Percentiles rank a stretch among this genome's conserved stretches.
Conservation (phyloP, 495 filamentous ascomycete species). For the Podospora didyma region DNA sequence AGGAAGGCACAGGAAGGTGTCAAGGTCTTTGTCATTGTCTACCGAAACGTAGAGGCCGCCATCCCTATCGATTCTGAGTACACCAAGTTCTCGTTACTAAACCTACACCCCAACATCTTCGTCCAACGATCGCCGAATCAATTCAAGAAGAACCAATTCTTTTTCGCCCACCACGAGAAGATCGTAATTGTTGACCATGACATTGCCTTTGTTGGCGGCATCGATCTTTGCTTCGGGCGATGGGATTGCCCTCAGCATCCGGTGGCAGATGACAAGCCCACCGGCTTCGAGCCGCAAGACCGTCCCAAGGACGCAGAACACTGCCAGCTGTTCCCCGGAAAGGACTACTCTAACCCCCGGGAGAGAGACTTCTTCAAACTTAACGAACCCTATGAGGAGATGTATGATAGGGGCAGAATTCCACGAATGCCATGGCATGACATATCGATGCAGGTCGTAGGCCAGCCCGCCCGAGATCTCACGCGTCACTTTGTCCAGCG, state of each 20-base stretch:
- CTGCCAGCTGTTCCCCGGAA: constrained; percentile 95
- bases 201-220: constrained; percentile 91
- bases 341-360: constrained; percentile 96
- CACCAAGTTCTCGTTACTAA: constrained; percentile 94
- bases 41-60: constrained; percentile 95
- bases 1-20: constrained; percentile 91
- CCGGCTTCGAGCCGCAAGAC: constrained; percentile 75
- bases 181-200: constrained; percentile 94
- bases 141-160: constrained; percentile 98
- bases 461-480: constrained; percentile 90
- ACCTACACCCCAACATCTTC: constrained; percentile 93
- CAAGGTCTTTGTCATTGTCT: constrained; percentile 97
- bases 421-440: constrained; percentile 99
- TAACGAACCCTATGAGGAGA: constrained; percentile 95
- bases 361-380: constrained; percentile 93
- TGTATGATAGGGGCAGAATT: constrained; percentile 88
- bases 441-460: constrained; percentile 97
- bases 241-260: constrained; percentile 96
- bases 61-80: constrained; percentile 99
- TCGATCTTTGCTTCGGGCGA: constrained; percentile 94
- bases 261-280: constrained; percentile 88
- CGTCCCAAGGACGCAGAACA: constrained; percentile 84
- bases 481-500: constrained; percentile 97
- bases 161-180: constrained; percentile 99
- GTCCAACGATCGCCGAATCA: constrained; percentile 96